These are phyloP conservation scores for Schizophyllum amplum DNA, from an alignment of 1,284 basidiomycete genomes.

Conservation along the genomic window DNA sequence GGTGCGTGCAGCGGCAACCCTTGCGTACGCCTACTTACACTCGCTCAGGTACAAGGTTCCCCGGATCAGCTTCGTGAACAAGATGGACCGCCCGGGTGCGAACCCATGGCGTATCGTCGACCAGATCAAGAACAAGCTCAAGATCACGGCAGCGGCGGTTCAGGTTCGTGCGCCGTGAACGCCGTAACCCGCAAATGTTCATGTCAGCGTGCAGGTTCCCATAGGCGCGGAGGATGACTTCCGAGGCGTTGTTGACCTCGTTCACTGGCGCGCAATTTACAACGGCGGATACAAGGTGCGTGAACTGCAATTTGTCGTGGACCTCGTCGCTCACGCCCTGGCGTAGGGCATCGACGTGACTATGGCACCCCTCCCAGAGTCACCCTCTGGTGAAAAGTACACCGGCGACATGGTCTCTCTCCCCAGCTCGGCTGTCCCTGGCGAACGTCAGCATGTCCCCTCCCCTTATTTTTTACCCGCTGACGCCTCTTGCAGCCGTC, in stretches of 20 bases:
- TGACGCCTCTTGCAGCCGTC: not conserved
- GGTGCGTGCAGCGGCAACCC: not conserved
- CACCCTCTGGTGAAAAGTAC: not conserved
- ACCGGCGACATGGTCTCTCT: not conserved
- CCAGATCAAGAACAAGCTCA: slow-evolving; percentile 89
- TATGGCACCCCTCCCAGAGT: not conserved
- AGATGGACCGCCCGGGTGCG: slow-evolving; percentile 98
- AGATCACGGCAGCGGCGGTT: slow-evolving; percentile 91
- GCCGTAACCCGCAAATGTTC: no score
- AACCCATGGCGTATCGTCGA: slow-evolving; percentile 95
- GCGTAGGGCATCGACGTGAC: slow-evolving; percentile 61
- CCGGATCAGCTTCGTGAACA: slow-evolving; percentile 96
- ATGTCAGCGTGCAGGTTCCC: slow-evolving; percentile 49
- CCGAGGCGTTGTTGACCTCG: slow-evolving; percentile 87
- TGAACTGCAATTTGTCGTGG: no score
- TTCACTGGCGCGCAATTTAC: slow-evolving; percentile 93
- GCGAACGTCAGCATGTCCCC: not conserved
- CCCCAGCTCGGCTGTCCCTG: not conserved
- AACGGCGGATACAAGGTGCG: slow-evolving; percentile 93
- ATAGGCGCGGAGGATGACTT: slow-evolving; percentile 91
- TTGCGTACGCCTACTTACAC: not conserved
- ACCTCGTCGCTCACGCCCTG: no score
- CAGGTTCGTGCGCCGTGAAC: slow-evolving; percentile 34
- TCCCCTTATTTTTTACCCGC: not conserved
- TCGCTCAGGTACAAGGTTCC: slow-evolving; percentile 78